Conservation (phyloP, 2,329 filamentous ascomycete species). For the Hymenoscyphus salicellus region DNA sequence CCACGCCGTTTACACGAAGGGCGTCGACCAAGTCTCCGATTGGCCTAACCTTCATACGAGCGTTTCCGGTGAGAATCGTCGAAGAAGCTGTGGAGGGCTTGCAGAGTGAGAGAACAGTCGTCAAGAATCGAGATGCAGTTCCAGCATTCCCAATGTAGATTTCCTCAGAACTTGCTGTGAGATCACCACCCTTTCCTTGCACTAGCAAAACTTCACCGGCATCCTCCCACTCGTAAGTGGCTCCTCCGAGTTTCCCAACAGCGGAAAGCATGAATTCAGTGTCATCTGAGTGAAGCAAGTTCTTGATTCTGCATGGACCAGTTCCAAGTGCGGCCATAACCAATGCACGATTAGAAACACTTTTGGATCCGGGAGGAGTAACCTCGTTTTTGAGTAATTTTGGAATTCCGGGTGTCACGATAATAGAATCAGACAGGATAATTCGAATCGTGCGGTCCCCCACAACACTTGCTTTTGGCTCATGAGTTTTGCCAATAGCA, state of each 20-base stretch:
- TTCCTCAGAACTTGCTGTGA: conserved; percentile 71
- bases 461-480: conserved; percentile 86
- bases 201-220: conserved; percentile 89
- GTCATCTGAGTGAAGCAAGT: conserved; percentile 92
- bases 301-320: conserved; percentile 83
- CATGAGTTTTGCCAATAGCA: conserved; percentile 82
- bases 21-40: conserved; percentile 93
- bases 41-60: conserved; percentile 91
- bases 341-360: conserved; percentile 91
- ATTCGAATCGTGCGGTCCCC: conserved; percentile 79
- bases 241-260: conserved; percentile 78
- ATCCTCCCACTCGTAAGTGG: conserved; percentile 89
- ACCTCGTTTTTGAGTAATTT: conserved; percentile 66
- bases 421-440: conserved; percentile 74
- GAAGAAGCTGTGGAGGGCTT: conserved; percentile 61
- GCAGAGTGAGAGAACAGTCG: conserved; percentile 84
- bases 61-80: conserved; percentile 87
- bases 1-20: conserved; percentile 79
- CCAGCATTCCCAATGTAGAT: conserved; percentile 96
- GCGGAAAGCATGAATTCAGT: conserved; percentile 96
- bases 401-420: conserved; percentile 70
- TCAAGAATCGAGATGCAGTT: conserved; percentile 91
- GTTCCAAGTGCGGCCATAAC: conserved; percentile 88
- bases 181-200: conserved; percentile 81
- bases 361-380: conserved; percentile 92